Evolutionary conservation across 192 early-diverging fungal genomes (phyloP).

Genomic region (Backusella tarrabulga): DNA sequence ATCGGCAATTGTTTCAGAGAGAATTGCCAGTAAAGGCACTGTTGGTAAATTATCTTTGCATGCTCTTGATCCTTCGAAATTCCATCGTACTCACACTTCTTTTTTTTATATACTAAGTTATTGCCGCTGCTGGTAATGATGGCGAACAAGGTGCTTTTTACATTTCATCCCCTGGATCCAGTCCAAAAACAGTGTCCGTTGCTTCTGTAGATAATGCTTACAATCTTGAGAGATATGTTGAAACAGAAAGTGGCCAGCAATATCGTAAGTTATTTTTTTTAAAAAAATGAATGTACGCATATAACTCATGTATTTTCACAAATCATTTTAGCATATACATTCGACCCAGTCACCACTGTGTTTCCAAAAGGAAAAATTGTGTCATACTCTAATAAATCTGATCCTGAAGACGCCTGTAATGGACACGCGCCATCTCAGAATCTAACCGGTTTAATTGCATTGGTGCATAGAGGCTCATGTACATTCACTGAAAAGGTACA

Average conservation of each 20-base stretch:
- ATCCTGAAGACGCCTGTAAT: slow-evolving; percentile 50
- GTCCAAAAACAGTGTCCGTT: slow-evolving; percentile 52
- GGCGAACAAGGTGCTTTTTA: slow-evolving; percentile 65
- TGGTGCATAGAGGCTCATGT: slow-evolving; percentile 72
- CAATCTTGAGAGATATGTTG: slow-evolving; percentile 13
- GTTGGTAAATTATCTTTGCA: slow-evolving; percentile 15
- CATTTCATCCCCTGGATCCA: slow-evolving; percentile 58
- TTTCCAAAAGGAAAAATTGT: slow-evolving; percentile 46
- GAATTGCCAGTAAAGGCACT: slow-evolving; percentile 42
- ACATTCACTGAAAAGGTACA: slow-evolving; percentile 61
- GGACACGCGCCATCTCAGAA: slow-evolving; percentile 30
- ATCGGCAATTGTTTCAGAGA: slow-evolving; percentile 54
- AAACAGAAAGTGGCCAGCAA: neutral
- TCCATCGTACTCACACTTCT: neutral
- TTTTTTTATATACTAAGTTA: slow-evolving; percentile 29
- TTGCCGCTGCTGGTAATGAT: slow-evolving; percentile 65
- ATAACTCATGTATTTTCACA: neutral
- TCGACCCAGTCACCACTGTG: slow-evolving; percentile 15
- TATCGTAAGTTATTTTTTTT: slow-evolving; percentile 31
- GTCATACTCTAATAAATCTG: slow-evolving; percentile 35
- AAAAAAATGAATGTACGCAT: slow-evolving; percentile 9
- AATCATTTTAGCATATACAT: slow-evolving; percentile 9
- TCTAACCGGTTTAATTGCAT: slow-evolving; percentile 49
- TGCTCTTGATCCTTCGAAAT: neutral
- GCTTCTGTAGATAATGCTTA: slow-evolving; percentile 51